Evolutionary conservation across 208 protist genomes (phyloP).

Genomic region (Strigomonas culicis): DNA sequence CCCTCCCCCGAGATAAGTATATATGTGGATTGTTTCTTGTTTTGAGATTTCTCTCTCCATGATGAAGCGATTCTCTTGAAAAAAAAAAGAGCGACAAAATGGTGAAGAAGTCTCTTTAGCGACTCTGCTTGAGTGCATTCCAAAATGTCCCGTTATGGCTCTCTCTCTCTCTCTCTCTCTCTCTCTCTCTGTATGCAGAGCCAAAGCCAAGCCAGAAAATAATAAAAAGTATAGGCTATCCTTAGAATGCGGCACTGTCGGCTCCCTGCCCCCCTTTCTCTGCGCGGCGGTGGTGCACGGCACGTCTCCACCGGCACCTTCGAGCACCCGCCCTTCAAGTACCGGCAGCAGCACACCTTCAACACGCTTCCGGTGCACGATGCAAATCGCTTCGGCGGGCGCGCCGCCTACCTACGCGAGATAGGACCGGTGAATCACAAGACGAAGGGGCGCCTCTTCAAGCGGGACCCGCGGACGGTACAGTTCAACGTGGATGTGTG

Average conservation of each 20-base stretch:
- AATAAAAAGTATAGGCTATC: too few species aligned
- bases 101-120: neutral
- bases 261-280: too few species aligned
- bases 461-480: constrained; percentile 64
- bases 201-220: too few species aligned
- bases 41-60: too few species aligned
- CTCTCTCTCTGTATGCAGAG: neutral
- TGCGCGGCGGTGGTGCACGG: too few species aligned
- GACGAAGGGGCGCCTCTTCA: constrained; percentile 68
- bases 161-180: neutral
- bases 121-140: neutral
- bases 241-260: too few species aligned
- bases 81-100: neutral
- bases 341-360: constrained; percentile 74
- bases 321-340: constrained; percentile 65
- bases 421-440: constrained; percentile 81
- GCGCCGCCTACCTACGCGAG: constrained; percentile 78
- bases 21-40: too few species aligned
- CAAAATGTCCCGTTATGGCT: neutral
- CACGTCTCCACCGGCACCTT: constrained; percentile 59
- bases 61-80: too few species aligned
- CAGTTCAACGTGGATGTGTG: constrained; percentile 91
- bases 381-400: constrained; percentile 80
- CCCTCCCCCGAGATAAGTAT: too few species aligned
- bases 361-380: constrained; percentile 86